Base-by-base conservation (phyloP, 192 early-diverging fungal species). In the Linnemannia hyalina region DNA sequence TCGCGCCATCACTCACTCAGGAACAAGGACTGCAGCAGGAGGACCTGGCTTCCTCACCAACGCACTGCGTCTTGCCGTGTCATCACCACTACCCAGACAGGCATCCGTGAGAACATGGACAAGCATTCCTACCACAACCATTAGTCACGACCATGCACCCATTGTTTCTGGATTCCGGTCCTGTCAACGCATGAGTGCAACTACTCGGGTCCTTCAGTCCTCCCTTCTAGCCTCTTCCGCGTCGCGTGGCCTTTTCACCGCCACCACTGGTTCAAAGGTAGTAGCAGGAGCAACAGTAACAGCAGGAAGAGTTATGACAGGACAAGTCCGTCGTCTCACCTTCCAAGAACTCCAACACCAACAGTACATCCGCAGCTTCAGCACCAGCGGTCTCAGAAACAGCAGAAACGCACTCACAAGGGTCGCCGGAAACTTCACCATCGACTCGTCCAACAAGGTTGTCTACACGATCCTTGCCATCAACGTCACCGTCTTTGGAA, bases 391-490 rank as follows among this genome's bases (percentile, higher is more conserved):
- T 15, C 52, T 46, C 32, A 60, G 63, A 18, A 26, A 54, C 23
- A 70, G 46, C 38, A 52, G 71, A 32, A 80, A 68, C 23, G 10
- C 75, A 16, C 41, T 77, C 16, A 72, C 65, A 54, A 57, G 81
- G 55, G 74, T 83, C 32, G 5, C 71, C 20, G 46, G 63, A 32
- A 77, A 73, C 72, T 83, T 78, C 52, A 60, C 73, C 0, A 10
- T 80, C 16, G 23, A 76, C 38, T 71, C 73, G 20, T 70, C 82
- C 32, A 85, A 83, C 47, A 85, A 73, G 4, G 55, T 91, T 7
- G 78, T 91, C n/a, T 90, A 89, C 69, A 36, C 78, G 0, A 80
- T 92, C 3, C 78, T 90, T 29, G 89, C 82, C 22, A 78, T 83
- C 63, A 92, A 92, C 57, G 82, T 88, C 6, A 68, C 63, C 7